Conservation (phyloP, 2,329 filamentous ascomycete genomes). For the Neonectria hederae region DNA sequence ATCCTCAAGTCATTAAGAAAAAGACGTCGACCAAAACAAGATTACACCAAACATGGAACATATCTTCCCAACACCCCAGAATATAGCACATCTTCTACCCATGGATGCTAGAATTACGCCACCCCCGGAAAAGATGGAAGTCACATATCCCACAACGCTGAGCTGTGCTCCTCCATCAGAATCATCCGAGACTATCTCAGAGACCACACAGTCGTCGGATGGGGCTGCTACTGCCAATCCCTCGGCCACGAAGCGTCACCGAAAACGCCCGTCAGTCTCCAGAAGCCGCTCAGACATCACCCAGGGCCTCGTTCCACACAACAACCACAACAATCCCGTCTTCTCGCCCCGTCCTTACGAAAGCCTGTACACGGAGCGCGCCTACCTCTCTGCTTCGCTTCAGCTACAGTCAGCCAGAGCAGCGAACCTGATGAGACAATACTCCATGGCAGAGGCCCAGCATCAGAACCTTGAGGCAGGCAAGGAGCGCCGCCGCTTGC, state of each 20-base stretch:
- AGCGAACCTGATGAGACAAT: conserved; percentile 50
- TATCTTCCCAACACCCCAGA: conserved; percentile 21
- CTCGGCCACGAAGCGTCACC: conserved; percentile 14
- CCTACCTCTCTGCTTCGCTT: conserved; percentile 56
- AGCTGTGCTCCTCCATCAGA: conserved; percentile 17
- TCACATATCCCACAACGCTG: conserved; percentile 18
- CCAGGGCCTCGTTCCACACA: conserved; percentile 13
- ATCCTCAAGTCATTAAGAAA: conserved; percentile 10
- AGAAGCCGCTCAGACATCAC: conserved; percentile 11
- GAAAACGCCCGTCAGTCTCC: conserved; percentile 28
- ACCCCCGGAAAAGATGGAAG: conserved; percentile 28
- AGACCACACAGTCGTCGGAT: conserved; percentile 13
- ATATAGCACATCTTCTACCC: conserved; percentile 24
- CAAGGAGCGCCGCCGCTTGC: conserved; percentile 45
- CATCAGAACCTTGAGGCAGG: conserved; percentile 37
- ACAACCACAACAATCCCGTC: conserved; percentile 32
- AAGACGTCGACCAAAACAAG: not conserved
- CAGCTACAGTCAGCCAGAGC: conserved; percentile 52
- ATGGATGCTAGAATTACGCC: conserved; percentile 34
- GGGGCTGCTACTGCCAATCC: not conserved
- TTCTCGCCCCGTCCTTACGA: conserved; percentile 53
- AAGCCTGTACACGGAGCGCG: conserved; percentile 56
- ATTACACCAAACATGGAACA: conserved; percentile 27
- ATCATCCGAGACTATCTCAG: conserved; percentile 20
- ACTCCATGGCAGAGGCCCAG: conserved; percentile 50